Base-by-base conservation (phyloP, 225 moss, liverwort and hornwort species). In the Takakia lepidozioides region DNA sequence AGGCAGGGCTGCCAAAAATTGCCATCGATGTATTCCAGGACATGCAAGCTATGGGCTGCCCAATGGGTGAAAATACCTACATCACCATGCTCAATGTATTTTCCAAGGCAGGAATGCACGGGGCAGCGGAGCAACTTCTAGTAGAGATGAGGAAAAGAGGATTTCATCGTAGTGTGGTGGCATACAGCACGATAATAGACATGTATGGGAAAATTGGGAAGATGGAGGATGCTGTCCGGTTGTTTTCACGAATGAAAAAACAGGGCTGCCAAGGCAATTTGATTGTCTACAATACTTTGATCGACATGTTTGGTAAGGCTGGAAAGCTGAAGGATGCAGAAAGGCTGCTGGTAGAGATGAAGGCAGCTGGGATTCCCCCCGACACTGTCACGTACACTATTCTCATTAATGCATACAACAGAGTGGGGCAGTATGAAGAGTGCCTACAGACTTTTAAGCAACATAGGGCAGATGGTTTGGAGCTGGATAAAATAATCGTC, bases 21-120 rank as follows among this genome's bases (percentile, higher is more conserved):
- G 82, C 85, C 0, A 54, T 86, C 25, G 25, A 57, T 53, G 29
- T 78, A 29, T 78, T 86, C 36, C 55, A 78, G 42, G 74, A 86
- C 51, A 63, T 82, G 71, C 77, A 66, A 57, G 43, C 45, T 30
- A 52, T 64, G 0, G 63, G 60, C 14, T 71, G 36, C 38, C 43
- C 45, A 21, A 25, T 75, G 11, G 47, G 64, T 24, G 75, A 74
- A 49, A 86, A 63, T 42, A 78, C 82, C 42, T 74, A 66, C 58
- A 69, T 82, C 28, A 66, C 82, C 2, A 82, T 86, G 85, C 66
- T 86, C 40, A 82, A 86, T 58, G 78, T 70, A 22, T 82, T 78
- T 39, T 86, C 75, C 30, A 82, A 82, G 47, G 77, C 67, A 10
- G 78, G 82, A 7, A 54, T 66, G 27, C 78, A 78, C 15, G 34